Base-by-base conservation (phyloP, 352 stramenopile species). In the Phytophthora europaea region DNA sequence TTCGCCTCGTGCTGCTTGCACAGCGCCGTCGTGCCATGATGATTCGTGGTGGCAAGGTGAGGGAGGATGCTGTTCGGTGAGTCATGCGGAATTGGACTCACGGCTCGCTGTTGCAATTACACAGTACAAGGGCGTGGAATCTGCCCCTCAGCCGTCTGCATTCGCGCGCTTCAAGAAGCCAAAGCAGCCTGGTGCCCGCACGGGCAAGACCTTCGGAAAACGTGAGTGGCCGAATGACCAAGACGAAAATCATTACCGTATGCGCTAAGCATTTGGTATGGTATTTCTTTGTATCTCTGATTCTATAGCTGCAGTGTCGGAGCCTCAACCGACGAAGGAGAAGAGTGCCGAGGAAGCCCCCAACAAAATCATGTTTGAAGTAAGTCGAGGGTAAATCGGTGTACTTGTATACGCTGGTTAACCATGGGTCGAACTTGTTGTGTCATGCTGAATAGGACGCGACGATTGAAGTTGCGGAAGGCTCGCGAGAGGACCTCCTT, bases 181-280 rank as follows among this genome's bases (percentile, higher is more conserved):
- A 9, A 92, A 94, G 66, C 83, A 81, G 40, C 75, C 72, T 45
- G 87, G 87, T 58, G 58, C 87, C 23, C 83, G 87, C 33, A 93
- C 87, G 20, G 87, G 87, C 73, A 94, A 94, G 55, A 84, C 76
- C 1, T 93, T 94, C 33, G 81, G 77, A 36, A 85, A 82, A 52
- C 80, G 84, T 82, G 72, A 62, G 67, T 61, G 33, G 20, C 6
- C 26, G 61, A 53, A 12, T 36, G 15, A 16, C 40, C 16, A 4
- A 70, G 36, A 16, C 38, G 67, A 26, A 55, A 45, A 63, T 22
- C n/a, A 26, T 3, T 55, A 38, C 4, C 53, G 45, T n/a, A 26
- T 18, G 15, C 55, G 33, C 51, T 72, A 28, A 58, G 38, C 48
- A 2, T 45, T 65, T 70, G 9, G 26, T 4, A 22, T 60, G 36